Evolutionary conservation across 2,329 filamentous ascomycete genomes (phyloP).

Genomic region (Aureobasidium sp.): DNA sequence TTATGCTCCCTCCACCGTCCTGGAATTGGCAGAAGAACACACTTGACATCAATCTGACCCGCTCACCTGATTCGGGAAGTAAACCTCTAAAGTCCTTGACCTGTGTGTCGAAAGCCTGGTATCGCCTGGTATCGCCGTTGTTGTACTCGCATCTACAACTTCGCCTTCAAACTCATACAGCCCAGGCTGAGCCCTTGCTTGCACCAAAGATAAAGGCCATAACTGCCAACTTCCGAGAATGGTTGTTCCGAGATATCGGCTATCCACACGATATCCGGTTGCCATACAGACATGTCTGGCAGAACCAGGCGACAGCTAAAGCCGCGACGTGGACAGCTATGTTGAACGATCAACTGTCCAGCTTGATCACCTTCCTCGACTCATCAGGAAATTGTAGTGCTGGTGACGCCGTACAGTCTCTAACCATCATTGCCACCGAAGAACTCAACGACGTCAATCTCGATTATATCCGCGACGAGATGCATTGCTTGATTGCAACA

Average conservation of each 20-base stretch:
- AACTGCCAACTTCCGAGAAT: background rate
- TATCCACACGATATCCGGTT: background rate
- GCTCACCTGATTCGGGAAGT: conserved; percentile 19
- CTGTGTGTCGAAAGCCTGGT: conserved; percentile 46
- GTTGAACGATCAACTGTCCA: background rate
- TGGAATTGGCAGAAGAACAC: conserved; percentile 40
- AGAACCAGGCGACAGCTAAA: background rate
- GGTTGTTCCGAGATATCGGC: background rate
- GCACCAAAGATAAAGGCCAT: background rate
- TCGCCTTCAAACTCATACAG: background rate
- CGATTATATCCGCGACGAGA: conserved; percentile 8
- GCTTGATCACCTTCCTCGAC: background rate
- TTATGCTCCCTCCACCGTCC: conserved; percentile 45
- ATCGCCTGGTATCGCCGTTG: conserved; percentile 40
- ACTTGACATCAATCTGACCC: conserved; percentile 38
- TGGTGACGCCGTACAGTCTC: background rate
- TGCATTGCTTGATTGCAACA: conserved; percentile 7
- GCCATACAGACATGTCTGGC: conserved; percentile 1
- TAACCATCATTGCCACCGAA: background rate
- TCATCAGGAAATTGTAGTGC: background rate
- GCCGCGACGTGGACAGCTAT: background rate
- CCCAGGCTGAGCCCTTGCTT: background rate
- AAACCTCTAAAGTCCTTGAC: conserved; percentile 49
- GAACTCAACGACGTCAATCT: background rate
- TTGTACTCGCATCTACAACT: conserved; percentile 44